phyloP scores from a whole-genome alignment of 106 monocot genomes.

The Acanthochlamys bracteata region DNA sequence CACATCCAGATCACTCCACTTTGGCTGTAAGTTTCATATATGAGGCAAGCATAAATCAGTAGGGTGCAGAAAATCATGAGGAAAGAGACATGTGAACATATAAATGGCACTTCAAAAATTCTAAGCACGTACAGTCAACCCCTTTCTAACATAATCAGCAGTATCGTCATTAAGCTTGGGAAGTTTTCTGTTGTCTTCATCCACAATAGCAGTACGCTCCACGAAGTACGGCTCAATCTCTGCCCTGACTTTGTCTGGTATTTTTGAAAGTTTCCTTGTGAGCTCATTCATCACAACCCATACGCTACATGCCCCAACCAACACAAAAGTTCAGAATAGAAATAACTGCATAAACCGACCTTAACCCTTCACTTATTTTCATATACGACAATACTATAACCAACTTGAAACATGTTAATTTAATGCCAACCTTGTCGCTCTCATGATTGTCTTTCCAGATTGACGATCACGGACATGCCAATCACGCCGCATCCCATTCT shows the following conservation, averaged over 20 bases:
- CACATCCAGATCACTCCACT: conserved; percentile 86
- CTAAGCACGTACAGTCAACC: conserved; percentile 51
- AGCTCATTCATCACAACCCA: conserved; percentile 97
- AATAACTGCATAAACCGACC: background rate
- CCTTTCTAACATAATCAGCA: conserved; percentile 56
- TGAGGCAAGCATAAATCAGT: background rate
- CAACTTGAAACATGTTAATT: too few relatives aligned
- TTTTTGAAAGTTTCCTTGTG: conserved; percentile 16
- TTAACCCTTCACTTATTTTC: background rate
- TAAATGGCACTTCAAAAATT: background rate
- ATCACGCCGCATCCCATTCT: conserved; percentile 93
- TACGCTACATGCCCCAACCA: conserved; percentile 24
- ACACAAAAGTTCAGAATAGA: too few relatives aligned
- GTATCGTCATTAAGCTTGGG: conserved; percentile 54
- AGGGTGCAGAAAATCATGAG: background rate
- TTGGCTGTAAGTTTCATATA: conserved; percentile 44
- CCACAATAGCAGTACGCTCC: conserved; percentile 40
- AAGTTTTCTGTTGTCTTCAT: conserved; percentile 74
- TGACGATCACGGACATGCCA: conserved; percentile 84
- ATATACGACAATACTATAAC: background rate
- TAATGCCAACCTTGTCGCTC: conserved; percentile 64
- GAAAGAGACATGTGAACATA: background rate
- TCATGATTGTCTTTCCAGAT: conserved; percentile 55
- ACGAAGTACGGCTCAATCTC: conserved; percentile 45
- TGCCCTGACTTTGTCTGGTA: conserved; percentile 59